Conservation (phyloP, 1,284 basidiomycete genomes). For the Cryptococcus deneoformans region DNA sequence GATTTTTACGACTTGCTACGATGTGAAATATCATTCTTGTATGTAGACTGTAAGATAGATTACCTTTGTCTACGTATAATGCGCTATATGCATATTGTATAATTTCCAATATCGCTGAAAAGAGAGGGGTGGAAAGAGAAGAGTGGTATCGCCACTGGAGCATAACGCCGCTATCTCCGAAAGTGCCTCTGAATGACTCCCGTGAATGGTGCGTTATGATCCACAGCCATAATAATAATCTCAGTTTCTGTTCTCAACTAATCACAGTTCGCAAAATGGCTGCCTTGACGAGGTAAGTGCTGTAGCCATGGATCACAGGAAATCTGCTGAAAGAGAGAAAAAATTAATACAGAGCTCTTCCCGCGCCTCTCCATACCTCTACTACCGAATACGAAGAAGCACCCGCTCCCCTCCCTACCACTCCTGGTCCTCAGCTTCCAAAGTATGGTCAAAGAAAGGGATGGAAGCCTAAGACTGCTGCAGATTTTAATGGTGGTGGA, state of each 20-base stretch:
- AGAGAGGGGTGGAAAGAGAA: not conserved
- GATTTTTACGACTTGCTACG: not conserved
- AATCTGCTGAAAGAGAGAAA: not conserved
- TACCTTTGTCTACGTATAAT: not conserved
- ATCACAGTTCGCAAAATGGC: not conserved
- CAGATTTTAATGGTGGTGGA: conserved; percentile 91
- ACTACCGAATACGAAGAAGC: conserved; percentile 32
- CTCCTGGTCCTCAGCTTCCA: conserved; percentile 27
- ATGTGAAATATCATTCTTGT: too few relatives aligned
- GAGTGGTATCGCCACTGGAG: not conserved
- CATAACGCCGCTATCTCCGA: not conserved
- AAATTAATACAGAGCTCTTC: conserved; percentile 31
- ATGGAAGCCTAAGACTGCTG: conserved; percentile 79
- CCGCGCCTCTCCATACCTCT: conserved; percentile 36
- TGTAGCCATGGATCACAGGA: not conserved
- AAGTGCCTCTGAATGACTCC: not conserved
- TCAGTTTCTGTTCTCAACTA: not conserved
- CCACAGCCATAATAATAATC: not conserved
- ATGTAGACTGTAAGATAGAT: too few relatives aligned
- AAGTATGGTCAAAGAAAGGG: conserved; percentile 75
- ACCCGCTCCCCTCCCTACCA: conserved; percentile 17
- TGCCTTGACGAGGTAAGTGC: not conserved
- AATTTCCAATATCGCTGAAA: not conserved
- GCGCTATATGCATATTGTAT: not conserved
- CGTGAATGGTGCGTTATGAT: not conserved